Evolutionary conservation across 345 rosid genomes (phyloP).

Genomic region (Gossypium turneri): DNA sequence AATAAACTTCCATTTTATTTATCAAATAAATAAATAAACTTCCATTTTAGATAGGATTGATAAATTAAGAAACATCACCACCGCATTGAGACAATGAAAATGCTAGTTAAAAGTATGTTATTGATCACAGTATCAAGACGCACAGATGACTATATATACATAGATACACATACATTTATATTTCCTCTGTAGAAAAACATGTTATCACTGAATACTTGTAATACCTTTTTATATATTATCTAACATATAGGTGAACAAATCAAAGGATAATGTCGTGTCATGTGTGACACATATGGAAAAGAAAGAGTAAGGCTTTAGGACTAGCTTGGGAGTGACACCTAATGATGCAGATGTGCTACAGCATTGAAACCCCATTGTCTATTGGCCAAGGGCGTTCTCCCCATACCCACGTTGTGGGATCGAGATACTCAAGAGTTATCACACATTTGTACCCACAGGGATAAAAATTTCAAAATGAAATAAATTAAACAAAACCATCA

Average conservation of each 20-base stretch:
- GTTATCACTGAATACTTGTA: neutral
- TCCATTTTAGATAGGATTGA: neutral
- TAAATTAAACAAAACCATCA: neutral
- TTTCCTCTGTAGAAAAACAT: neutral
- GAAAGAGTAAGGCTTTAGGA: neutral
- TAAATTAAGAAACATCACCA: neutral
- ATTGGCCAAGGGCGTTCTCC: too few species aligned
- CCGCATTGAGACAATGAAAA: neutral
- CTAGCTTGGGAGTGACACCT: neutral
- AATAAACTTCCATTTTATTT: neutral
- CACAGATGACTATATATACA: neutral
- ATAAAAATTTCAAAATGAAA: neutral
- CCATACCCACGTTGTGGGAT: too few species aligned
- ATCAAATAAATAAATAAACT: neutral
- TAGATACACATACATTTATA: neutral
- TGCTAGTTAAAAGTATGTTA: neutral
- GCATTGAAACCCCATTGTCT: neutral
- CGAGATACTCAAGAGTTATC: neutral
- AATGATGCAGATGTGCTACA: neutral
- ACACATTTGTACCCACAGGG: too few species aligned
- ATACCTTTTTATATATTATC: neutral
- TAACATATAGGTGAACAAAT: neutral
- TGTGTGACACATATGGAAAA: neutral
- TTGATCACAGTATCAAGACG: neutral
- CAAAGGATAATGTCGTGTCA: neutral